Evolutionary conservation across 2,329 filamentous ascomycete species (phyloP), one percentile per base, ranked within the genome.

Genomic region (Dothidotthia symphoricarpi): DNA sequence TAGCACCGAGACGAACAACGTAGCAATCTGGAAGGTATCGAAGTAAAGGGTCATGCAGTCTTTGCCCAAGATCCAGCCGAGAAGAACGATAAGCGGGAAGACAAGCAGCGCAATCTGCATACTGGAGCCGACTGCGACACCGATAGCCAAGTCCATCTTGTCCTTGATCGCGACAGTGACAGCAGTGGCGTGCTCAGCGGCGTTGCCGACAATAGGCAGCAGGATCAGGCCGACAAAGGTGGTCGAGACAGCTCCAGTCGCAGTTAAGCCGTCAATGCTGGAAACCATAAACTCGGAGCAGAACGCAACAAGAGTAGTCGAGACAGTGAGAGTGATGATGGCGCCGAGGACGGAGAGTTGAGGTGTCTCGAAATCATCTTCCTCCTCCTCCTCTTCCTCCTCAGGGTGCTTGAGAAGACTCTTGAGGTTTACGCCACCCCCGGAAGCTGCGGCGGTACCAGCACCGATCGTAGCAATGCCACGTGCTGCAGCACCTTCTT

Each of bases 21-120:
- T 68, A 2, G 75, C 85, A 11, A 95, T 83, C 69, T 95, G 88
- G 73, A 96, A 96, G 1, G 82, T 82, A 59, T 94, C 88, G 62
- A 95, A 93, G 63, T 84, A 84, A 4, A 95, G 76, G 14, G 82
- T 87, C 87, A 85, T 82, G 25, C 74, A 69, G 33, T 77, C 70
- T 13, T 78, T 72, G 36, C 76, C 76, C 35, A 77, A 71, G 39
- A 75, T 75, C 80, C 80, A 83, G 36, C 77, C 79, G 35, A 83
- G 71, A 27, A 83, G 70, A 15, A 83, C 75, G 51, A 77, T 72
- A 28, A 83, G 59, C 2, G 80, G 80, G 36, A 82, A 67, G 22
- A 83, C 78, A 19, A 83, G 67, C 15, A 83, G 67, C 0, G 80
- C 80, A 52, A 83, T 83, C 58, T 83, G 80, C 73, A 83, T 80